These are phyloP conservation scores for Brassica hybrid DNA, from an alignment of 441 rosid genomes.

Conservation along the genomic window DNA sequence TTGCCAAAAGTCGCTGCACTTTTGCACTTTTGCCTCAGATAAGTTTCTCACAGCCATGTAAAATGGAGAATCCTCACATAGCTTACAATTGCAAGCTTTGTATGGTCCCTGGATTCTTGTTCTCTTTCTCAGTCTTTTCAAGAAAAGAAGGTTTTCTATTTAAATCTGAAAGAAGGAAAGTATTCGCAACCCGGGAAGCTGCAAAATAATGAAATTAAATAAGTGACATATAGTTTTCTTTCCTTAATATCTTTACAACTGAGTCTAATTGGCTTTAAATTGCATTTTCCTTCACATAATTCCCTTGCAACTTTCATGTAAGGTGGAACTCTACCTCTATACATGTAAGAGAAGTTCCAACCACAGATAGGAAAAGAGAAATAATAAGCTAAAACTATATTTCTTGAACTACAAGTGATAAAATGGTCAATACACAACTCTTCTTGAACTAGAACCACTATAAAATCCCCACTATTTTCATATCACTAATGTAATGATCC, in stretches of 20 bases:
- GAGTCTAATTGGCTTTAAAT: too few relatives aligned
- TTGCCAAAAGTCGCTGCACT: slow-evolving; percentile 34
- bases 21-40: slow-evolving; percentile 24
- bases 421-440: slow-evolving; percentile 17
- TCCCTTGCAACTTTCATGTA: background rate
- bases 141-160: background rate
- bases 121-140: slow-evolving; percentile 22
- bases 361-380: background rate
- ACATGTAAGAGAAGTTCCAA: background rate
- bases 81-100: slow-evolving; percentile 17
- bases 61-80: slow-evolving; percentile 40
- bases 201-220: background rate
- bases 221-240: background rate
- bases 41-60: slow-evolving; percentile 34
- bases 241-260: too few relatives aligned
- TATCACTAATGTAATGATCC: background rate
- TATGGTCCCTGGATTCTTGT: slow-evolving; percentile 36
- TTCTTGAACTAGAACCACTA: slow-evolving; percentile 8
- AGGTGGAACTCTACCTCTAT: background rate
- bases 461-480: background rate
- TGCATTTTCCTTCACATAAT: background rate
- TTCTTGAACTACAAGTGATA: background rate
- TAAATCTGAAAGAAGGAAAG: background rate
- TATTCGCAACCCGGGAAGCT: background rate
- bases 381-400: background rate